These are phyloP conservation scores for Mycogone perniciosa DNA, from an alignment of 2,329 filamentous ascomycete species.

Conservation along the genomic window DNA sequence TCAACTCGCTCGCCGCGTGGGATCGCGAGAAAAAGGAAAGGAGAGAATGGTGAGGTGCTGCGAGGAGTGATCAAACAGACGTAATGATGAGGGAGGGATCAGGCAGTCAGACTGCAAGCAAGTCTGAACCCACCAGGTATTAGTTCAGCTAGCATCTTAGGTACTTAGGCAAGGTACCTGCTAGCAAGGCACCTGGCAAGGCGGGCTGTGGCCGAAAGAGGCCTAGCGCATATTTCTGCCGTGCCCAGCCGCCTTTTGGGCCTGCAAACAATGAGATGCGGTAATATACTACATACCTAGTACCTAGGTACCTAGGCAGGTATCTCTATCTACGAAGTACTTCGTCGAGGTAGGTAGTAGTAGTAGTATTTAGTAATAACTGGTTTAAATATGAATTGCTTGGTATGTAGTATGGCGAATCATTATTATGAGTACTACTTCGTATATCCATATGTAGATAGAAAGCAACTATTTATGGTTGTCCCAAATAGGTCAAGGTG, in stretches of 20 bases:
- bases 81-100: slow-evolving; percentile 12
- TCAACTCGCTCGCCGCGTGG: not conserved
- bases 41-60: not conserved
- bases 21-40: not conserved
- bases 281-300: not conserved
- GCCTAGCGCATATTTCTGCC: slow-evolving; percentile 11
- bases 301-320: too few species aligned
- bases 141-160: not conserved
- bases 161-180: not conserved
- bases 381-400: too few species aligned
- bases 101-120: slow-evolving; percentile 13
- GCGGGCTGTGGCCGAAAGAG: not conserved
- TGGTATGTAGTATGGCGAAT: too few species aligned
- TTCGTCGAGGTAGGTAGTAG: too few species aligned
- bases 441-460: too few species aligned
- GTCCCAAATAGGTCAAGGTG: too few species aligned
- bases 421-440: too few species aligned
- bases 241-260: slow-evolving; percentile 6
- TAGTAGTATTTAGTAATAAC: too few species aligned
- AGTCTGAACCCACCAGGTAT: not conserved
- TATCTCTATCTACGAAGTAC: too few species aligned
- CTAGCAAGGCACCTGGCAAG: slow-evolving; percentile 4
- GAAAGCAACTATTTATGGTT: too few species aligned
- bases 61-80: slow-evolving; percentile 6
- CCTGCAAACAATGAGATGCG: not conserved